These are phyloP conservation scores for Elongisporangium anandrum DNA, from an alignment of 352 stramenopile genomes.

Conservation along the genomic window DNA sequence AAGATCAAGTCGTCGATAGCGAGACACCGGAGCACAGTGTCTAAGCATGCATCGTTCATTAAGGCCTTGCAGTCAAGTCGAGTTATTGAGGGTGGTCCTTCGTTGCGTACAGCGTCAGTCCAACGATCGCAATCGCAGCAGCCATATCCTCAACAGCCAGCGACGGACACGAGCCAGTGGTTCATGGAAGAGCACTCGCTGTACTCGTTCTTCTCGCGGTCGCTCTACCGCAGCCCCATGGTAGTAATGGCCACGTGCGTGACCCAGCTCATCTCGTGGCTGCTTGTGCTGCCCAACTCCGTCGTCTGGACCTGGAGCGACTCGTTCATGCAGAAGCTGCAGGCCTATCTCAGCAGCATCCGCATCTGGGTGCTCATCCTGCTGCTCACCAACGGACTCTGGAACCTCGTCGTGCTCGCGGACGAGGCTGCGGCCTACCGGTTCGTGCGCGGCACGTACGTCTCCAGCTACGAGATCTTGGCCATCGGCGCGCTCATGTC, in stretches of 20 bases:
- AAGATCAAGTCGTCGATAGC: constrained; percentile 10
- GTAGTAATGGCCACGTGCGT: background rate
- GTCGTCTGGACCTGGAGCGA: background rate
- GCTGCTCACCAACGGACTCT: constrained; percentile 20
- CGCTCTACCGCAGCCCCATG: background rate
- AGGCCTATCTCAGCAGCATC: constrained; percentile 35
- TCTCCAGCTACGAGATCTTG: constrained; percentile 31
- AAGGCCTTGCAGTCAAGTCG: background rate
- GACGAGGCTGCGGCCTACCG: constrained; percentile 29
- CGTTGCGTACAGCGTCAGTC: background rate
- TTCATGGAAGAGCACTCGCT: background rate
- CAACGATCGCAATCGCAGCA: background rate
- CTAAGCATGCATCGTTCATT: background rate
- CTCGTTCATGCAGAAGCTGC: constrained; percentile 21
- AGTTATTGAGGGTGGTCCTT: background rate
- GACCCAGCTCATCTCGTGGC: background rate
- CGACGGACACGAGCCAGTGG: background rate
- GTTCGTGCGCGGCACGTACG: constrained; percentile 23
- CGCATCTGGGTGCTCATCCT: constrained; percentile 32
- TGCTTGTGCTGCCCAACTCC: background rate
- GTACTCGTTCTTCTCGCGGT: constrained; percentile 8
- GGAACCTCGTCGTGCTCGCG: constrained; percentile 20
- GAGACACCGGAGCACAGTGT: constrained; percentile 1
- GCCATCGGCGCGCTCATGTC: constrained; percentile 10
- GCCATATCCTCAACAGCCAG: background rate